Conservation (phyloP, 345 rosid genomes). For the Ailanthus altissimus region DNA sequence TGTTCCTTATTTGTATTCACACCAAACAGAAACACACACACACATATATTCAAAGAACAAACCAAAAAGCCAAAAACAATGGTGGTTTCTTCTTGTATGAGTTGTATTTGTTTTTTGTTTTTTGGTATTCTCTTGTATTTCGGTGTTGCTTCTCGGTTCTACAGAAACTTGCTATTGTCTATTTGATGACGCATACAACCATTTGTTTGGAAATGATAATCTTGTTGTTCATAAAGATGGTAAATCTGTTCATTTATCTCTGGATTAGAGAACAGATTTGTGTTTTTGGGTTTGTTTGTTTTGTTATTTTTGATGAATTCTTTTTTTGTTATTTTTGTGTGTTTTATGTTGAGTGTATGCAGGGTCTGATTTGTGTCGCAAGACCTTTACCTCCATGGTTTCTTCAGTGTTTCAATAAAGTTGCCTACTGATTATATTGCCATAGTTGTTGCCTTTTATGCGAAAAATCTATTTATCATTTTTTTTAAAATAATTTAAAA, state of each 20-base stretch:
- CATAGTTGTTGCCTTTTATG: constrained; percentile 97
- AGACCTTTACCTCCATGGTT: constrained; percentile 89
- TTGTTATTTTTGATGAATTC: no score
- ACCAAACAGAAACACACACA: no score
- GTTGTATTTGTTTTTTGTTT: constrained; percentile 28
- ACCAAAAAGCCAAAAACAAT: constrained; percentile 24
- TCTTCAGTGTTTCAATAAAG: constrained; percentile 91
- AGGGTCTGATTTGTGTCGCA: constrained; percentile 98
- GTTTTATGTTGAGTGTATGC: constrained; percentile 21
- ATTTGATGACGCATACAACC: constrained; percentile 89
- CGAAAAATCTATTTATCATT: constrained; percentile 36
- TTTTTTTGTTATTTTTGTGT: no score
- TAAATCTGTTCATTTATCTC: constrained; percentile 71
- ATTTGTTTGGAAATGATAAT: constrained; percentile 87
- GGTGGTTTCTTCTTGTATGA: constrained; percentile 29
- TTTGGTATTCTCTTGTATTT: constrained; percentile 38
- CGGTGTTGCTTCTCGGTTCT: constrained; percentile 60
- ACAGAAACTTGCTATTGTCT: constrained; percentile 45
- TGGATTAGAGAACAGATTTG: constrained; percentile 89
- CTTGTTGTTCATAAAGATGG: constrained; percentile 76
- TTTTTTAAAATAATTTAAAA: not conserved
- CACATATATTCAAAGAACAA: not conserved
- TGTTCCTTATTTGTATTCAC: not conserved
- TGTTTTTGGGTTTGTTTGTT: not conserved
- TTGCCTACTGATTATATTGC: constrained; percentile 97